Conservation (phyloP, 306 rosid genomes). For the Rosa rugosa region DNA sequence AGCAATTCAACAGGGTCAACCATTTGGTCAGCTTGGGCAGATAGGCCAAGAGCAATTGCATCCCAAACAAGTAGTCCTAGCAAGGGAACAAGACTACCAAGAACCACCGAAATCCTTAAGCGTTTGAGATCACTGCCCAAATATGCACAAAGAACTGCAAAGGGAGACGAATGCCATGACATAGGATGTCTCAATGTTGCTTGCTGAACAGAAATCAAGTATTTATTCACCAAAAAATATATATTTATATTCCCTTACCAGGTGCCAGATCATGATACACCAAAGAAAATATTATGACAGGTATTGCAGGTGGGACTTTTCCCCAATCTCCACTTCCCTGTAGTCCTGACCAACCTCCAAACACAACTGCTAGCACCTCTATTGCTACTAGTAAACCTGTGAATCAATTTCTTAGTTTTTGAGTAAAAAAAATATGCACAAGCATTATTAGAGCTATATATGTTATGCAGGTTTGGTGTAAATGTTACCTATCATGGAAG, state of each 20-base stretch:
- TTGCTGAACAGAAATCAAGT: background rate
- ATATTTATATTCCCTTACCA: conserved; percentile 26
- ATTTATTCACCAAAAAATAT: background rate
- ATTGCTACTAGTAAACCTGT: conserved; percentile 62
- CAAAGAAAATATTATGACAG: conserved; percentile 59
- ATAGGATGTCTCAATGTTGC: background rate
- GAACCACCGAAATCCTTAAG: conserved; percentile 53
- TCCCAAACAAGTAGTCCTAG: conserved; percentile 65
- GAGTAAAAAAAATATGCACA: background rate
- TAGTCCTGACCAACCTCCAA: conserved; percentile 62
- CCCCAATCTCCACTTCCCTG: conserved; percentile 54
- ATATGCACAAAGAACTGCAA: conserved; percentile 80
- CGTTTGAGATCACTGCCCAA: conserved; percentile 65
- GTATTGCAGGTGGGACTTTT: conserved; percentile 54
- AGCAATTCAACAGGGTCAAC: conserved; percentile 65
- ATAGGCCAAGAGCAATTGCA: conserved; percentile 60
- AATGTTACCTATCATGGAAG: conserved; percentile 54
- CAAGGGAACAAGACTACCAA: conserved; percentile 68
- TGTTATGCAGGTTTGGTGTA: background rate
- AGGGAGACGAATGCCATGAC: conserved; percentile 2
- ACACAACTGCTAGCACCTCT: conserved; percentile 48
- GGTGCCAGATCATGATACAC: conserved; percentile 77
- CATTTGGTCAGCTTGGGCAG: conserved; percentile 40
- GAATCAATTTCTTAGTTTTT: conserved; percentile 16
- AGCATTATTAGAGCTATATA: background rate